Base-by-base conservation (phyloP, 768 basidiomycete genomes). In the Hygrocybe coccinea region DNA sequence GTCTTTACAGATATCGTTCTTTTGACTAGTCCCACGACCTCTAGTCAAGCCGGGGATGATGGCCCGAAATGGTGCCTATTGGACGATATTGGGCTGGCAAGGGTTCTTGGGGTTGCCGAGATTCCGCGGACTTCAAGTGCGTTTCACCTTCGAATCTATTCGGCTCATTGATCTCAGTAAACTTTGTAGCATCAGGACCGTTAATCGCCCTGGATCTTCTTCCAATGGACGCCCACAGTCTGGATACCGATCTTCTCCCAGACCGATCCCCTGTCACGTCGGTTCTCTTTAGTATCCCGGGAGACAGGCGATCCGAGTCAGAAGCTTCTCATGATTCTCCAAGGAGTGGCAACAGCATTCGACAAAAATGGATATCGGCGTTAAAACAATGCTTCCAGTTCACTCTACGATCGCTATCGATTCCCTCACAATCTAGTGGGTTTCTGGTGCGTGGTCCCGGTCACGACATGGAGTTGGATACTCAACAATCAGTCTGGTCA, bases 1-100 rank as follows among this genome's bases (percentile, higher is more conserved):
- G 77, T 88, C 12, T 89, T 91, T 68, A 81, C 81, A 15, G 89
- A 93, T 66, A 55, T 91, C 33, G 65, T 89, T 47, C 60, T 91
- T n/a, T 65, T 91, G 25, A 78, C 82, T 15, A 70, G 70, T 21
- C 70, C 73, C n/a, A 58, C 57, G 1, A 58, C 55, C 56, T 61
- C 10, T 35, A 56, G 21, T 43, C 17, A 55, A 15, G 56, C 66
- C 37, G 51, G 59, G 33, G 61, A 56, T 24, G 52, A 59, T 21
- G 60, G 63, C 24, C 47, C 64, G 15, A 58, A 59, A 51, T 66
- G 65, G 68, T 57, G 58, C 41, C 60, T 69, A 57, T 60, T 69
- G 21, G 65, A 69, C 7, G 71, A 59, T 57, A 70, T 61, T 65
- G 83, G 77, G 64, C 65, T 66, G 63, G 78, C 59, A 52, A 83